phyloP scores from a whole-genome alignment of 495 filamentous ascomycete species.

The Penicillium argentinense region DNA sequence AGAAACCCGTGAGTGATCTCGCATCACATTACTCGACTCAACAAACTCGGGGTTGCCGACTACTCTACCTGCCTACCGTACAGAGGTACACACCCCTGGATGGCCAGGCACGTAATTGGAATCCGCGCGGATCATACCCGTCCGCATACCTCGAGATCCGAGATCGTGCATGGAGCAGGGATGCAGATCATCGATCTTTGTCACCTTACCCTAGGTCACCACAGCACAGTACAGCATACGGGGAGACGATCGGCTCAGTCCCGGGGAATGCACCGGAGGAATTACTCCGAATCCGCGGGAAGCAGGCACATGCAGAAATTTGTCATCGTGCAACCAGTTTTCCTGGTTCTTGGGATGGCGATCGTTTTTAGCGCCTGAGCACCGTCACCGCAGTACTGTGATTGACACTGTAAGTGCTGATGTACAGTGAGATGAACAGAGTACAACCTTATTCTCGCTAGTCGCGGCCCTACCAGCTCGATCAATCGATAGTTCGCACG shows the following conservation, averaged over 20 bases:
- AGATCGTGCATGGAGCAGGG: constrained; percentile 31
- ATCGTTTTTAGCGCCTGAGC: neutral
- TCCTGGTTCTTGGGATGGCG: constrained; percentile 17
- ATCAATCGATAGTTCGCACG: neutral
- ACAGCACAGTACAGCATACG: no score
- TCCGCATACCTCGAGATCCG: constrained; percentile 15
- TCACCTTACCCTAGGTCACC: no score
- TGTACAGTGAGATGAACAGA: neutral
- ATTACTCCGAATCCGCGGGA: constrained; percentile 11
- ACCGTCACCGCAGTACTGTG: no score
- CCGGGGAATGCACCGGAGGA: constrained; percentile 14
- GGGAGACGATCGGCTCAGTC: neutral
- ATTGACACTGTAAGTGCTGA: no score
- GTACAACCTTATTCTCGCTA: no score
- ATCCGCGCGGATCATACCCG: constrained; percentile 14
- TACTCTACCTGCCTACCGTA: neutral
- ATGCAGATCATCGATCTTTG: constrained; percentile 39
- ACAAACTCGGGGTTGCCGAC: no score
- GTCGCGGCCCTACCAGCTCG: no score
- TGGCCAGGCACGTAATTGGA: constrained; percentile 7
- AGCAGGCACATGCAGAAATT: constrained; percentile 18
- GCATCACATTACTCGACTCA: neutral
- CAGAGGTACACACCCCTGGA: neutral
- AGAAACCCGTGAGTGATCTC: neutral
- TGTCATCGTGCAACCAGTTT: constrained; percentile 19